Conservation (phyloP, 2,329 filamentous ascomycete species). For the Arthrinium puccinioides region DNA sequence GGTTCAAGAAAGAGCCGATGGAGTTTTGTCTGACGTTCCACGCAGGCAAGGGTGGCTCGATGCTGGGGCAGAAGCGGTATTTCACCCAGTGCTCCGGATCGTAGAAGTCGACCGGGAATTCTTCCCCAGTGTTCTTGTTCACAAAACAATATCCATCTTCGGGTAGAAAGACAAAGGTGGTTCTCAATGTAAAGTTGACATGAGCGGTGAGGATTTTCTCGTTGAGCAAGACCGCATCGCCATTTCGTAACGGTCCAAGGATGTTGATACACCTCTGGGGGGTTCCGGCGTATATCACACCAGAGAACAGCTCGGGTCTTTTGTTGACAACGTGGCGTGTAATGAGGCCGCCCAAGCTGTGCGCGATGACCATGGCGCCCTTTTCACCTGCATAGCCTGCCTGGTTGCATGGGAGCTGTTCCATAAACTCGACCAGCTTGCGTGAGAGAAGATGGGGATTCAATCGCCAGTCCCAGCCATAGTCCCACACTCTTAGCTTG, state of each 20-base stretch:
- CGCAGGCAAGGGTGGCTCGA: slow-evolving; percentile 58
- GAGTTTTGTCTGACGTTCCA: slow-evolving; percentile 32
- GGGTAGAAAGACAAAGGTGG: slow-evolving; percentile 77
- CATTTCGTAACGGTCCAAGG: slow-evolving; percentile 79
- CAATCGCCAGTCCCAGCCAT: slow-evolving; percentile 90
- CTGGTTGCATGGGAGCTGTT: slow-evolving; percentile 67
- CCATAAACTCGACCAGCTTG: slow-evolving; percentile 66
- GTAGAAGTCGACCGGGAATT: slow-evolving; percentile 81
- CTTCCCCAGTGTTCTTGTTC: slow-evolving; percentile 71
- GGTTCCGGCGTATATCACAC: slow-evolving; percentile 77
- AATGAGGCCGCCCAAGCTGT: slow-evolving; percentile 82
- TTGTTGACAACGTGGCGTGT: slow-evolving; percentile 83
- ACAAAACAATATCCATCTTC: slow-evolving; percentile 85
- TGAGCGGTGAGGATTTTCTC: slow-evolving; percentile 85
- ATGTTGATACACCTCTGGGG: slow-evolving; percentile 88
- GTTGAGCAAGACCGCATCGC: slow-evolving; percentile 86
- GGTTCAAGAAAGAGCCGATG: slow-evolving; percentile 38
- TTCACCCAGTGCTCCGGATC: slow-evolving; percentile 72
- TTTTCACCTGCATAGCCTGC: slow-evolving; percentile 41
- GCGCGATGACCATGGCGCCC: slow-evolving; percentile 77
- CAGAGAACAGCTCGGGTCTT: slow-evolving; percentile 75
- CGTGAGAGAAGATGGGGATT: slow-evolving; percentile 70
- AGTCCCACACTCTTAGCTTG: slow-evolving; percentile 75
- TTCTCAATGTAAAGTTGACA: slow-evolving; percentile 87
- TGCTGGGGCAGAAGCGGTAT: slow-evolving; percentile 70